Evolutionary conservation across 768 basidiomycete genomes (phyloP).

Genomic region (Collybiopsis confluens): DNA sequence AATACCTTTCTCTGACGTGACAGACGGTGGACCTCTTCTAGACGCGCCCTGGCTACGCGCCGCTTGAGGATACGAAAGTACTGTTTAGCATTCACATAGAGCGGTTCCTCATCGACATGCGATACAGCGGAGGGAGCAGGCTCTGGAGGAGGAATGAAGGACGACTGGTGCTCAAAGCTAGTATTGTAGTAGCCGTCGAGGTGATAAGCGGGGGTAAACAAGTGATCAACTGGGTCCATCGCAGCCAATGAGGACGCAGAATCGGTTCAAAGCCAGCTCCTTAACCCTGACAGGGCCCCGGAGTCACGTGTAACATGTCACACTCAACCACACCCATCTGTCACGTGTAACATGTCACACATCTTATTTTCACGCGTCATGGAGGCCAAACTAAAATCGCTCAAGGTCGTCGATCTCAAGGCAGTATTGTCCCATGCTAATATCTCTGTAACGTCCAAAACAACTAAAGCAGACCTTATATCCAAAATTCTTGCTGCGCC

Average conservation of each 20-base stretch:
- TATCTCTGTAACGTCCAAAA: constrained; percentile 46
- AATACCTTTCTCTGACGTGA: constrained; percentile 88
- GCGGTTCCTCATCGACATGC: constrained; percentile 87
- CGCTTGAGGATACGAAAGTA: constrained; percentile 98
- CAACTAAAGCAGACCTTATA: constrained; percentile 67
- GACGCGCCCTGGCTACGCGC: constrained; percentile 81
- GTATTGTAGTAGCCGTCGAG: constrained; percentile 22
- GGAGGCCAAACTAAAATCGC: constrained; percentile 36
- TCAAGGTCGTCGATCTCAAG: constrained; percentile 71
- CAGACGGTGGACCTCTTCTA: constrained; percentile 92
- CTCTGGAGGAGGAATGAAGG: constrained; percentile 13
- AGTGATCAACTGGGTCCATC: constrained; percentile 51
- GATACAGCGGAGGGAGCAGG: constrained; percentile 17
- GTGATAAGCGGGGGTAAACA: constrained; percentile 58
- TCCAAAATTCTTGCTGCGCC: constrained; percentile 52
- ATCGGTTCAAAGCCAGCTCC: constrained; percentile 10
- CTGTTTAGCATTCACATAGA: constrained; percentile 99
- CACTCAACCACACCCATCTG: constrained; percentile 12
- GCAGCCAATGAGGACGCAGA: constrained; percentile 11
- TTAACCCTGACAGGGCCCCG: not conserved
- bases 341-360: not conserved
- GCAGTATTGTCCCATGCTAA: constrained; percentile 53
- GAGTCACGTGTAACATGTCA: constrained; percentile 11
- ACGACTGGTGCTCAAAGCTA: constrained; percentile 15
- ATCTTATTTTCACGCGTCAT: not conserved